A percentile compares a stretch with the other conserved stretches of the same genome.
Evolutionary conservation across 2,329 filamentous ascomycete species (phyloP).

Genomic region (Pestalotiopsis sp.): DNA sequence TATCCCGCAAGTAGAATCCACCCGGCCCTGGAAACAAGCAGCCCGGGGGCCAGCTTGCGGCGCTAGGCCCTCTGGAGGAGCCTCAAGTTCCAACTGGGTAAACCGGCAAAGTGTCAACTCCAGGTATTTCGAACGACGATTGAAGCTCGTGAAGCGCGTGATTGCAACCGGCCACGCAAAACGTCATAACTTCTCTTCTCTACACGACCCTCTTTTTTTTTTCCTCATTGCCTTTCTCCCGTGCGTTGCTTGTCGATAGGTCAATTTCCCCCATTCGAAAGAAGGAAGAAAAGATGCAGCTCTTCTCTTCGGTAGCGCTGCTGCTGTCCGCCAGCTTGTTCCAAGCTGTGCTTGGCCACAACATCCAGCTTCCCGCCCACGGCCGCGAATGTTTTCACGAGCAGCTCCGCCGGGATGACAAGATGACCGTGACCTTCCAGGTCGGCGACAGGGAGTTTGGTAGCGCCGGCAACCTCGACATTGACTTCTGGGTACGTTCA

Average conservation of each 20-base stretch:
- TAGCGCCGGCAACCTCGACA: slow-evolving; percentile 87
- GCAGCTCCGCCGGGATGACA: slow-evolving; percentile 85
- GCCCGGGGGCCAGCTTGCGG: not conserved
- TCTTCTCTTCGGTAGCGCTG: slow-evolving; percentile 42
- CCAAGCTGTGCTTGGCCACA: slow-evolving; percentile 71
- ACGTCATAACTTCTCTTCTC: slow-evolving; percentile 4
- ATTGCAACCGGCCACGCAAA: not conserved
- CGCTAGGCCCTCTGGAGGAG: slow-evolving; percentile 9
- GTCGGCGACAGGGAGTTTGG: slow-evolving; percentile 97
- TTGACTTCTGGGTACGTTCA: slow-evolving; percentile 90
- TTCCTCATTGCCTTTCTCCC: not conserved
- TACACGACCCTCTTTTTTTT: not conserved
- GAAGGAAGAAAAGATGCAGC: slow-evolving; percentile 37
- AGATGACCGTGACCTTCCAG: slow-evolving; percentile 98
- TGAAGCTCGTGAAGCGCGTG: slow-evolving; percentile 8
- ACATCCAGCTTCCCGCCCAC: slow-evolving; percentile 92
- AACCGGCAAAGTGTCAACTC: slow-evolving; percentile 17
- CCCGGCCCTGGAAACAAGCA: not conserved
- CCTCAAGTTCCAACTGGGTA: not conserved
- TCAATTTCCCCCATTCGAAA: slow-evolving; percentile 2
- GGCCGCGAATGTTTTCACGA: slow-evolving; percentile 98
- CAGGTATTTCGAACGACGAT: not conserved
- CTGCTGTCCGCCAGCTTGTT: slow-evolving; percentile 53
- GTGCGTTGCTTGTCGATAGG: not conserved
- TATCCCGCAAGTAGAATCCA: slow-evolving; percentile 5